Evolutionary conservation across 2,329 filamentous ascomycete species (phyloP).

Genomic region (Aureobasidium sp.): DNA sequence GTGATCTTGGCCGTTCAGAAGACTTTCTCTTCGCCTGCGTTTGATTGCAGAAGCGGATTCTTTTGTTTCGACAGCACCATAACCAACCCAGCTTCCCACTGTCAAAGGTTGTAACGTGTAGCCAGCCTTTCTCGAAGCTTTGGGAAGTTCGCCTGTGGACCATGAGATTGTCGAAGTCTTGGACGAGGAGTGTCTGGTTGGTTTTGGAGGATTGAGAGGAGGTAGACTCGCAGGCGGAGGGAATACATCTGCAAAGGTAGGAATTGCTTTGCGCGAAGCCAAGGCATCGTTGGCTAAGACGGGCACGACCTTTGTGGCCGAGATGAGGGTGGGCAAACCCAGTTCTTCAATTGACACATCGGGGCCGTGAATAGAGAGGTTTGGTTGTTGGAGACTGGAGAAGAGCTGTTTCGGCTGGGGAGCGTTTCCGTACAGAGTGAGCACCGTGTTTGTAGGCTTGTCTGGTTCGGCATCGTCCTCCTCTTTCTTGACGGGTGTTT

Average conservation of each 20-base stretch:
- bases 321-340: conserved; percentile 67
- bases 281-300: conserved; percentile 35
- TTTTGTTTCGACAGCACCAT: conserved; percentile 39
- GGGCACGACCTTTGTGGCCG: conserved; percentile 59
- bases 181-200: conserved; percentile 62
- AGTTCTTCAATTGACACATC: conserved; percentile 51
- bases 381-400: conserved; percentile 65
- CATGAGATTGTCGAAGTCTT: conserved; percentile 45
- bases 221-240: conserved; percentile 59
- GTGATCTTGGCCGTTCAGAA: conserved; percentile 60
- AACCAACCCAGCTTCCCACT: conserved; percentile 60
- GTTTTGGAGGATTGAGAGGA: conserved; percentile 60
- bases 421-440: conserved; percentile 72
- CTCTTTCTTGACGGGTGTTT: conserved; percentile 15
- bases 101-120: conserved; percentile 63
- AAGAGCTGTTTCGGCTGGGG: conserved; percentile 72
- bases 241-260: conserved; percentile 68
- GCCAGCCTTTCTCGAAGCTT: conserved; percentile 39
- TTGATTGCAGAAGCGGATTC: conserved; percentile 54
- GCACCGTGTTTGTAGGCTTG: conserved; percentile 50
- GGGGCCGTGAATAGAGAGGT: conserved; percentile 18
- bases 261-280: conserved; percentile 47
- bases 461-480: neutral
- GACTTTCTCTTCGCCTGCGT: conserved; percentile 64
- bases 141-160: conserved; percentile 44